phyloP scores from a whole-genome alignment of 2,329 filamentous ascomycete species.

The Thielaviopsis populi region DNA sequence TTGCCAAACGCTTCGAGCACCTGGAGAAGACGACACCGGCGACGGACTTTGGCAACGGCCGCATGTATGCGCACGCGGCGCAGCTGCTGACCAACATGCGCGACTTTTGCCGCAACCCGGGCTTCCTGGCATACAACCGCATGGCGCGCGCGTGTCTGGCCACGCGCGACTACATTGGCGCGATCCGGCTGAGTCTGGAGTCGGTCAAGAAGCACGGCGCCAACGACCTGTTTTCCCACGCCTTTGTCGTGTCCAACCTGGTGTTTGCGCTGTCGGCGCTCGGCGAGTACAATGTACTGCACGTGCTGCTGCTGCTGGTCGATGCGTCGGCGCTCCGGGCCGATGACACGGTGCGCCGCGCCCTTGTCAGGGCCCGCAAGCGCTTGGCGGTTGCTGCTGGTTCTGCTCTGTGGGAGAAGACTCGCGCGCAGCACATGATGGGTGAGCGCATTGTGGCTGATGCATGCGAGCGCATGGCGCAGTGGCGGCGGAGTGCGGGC shows the following conservation, averaged over 20 bases:
- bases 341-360: slow-evolving; percentile 5
- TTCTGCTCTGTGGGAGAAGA: slow-evolving; percentile 12
- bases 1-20: slow-evolving; percentile 5
- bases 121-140: slow-evolving; percentile 12
- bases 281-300: slow-evolving; percentile 10
- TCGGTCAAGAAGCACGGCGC: slow-evolving; percentile 6
- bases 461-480: slow-evolving; percentile 1
- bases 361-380: slow-evolving; percentile 10
- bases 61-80: slow-evolving; percentile 11
- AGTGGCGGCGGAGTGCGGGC: neutral
- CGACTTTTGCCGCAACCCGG: slow-evolving; percentile 5
- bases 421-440: slow-evolving; percentile 5
- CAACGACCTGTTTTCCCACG: slow-evolving; percentile 8
- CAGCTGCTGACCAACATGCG: neutral
- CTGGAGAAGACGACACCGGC: neutral
- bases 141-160: slow-evolving; percentile 12
- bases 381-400: slow-evolving; percentile 2
- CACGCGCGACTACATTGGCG: slow-evolving; percentile 15
- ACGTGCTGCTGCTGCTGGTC: slow-evolving; percentile 7
- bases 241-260: slow-evolving; percentile 9
- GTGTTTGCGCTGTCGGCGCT: slow-evolving; percentile 15
- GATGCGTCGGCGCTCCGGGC: neutral
- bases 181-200: slow-evolving; percentile 4
- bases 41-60: neutral
- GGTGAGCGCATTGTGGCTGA: neutral